These are phyloP conservation scores for Lachnum nothofagi DNA, from an alignment of 2,329 filamentous ascomycete genomes.

Conservation along the genomic window DNA sequence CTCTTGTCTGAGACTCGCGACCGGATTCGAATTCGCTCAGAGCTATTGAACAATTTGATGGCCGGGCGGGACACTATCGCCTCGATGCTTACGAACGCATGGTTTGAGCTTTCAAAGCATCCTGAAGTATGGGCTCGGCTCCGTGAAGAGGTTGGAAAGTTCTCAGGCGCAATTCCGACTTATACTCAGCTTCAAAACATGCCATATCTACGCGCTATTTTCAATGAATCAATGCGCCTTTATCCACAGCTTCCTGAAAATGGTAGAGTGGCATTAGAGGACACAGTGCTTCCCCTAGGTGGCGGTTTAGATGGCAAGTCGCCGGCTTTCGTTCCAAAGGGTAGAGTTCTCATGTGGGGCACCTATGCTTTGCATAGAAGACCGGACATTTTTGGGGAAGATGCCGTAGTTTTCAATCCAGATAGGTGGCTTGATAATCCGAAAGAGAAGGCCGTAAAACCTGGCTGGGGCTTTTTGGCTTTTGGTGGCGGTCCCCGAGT, in stretches of 20 bases:
- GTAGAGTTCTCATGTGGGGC: conserved; percentile 16
- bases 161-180: conserved; percentile 18
- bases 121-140: conserved; percentile 37
- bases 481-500: conserved; percentile 29
- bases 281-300: conserved; percentile 32
- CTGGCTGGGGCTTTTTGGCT: not conserved
- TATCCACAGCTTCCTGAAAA: conserved; percentile 49
- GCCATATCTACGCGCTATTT: not conserved
- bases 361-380: conserved; percentile 25
- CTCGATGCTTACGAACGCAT: conserved; percentile 42
- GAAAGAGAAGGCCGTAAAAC: not conserved
- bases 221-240: conserved; percentile 40
- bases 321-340: conserved; percentile 23
- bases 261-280: conserved; percentile 40
- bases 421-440: conserved; percentile 25
- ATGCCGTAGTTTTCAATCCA: conserved; percentile 32
- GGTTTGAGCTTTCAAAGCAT: conserved; percentile 38
- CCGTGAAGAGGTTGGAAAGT: conserved; percentile 35
- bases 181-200: not conserved
- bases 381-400: conserved; percentile 29
- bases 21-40: not conserved
- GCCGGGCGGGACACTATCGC: conserved; percentile 54
- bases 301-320: conserved; percentile 25
- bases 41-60: not conserved
- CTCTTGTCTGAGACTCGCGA: not conserved